Evolutionary conservation across 106 monocot species (phyloP).

Genomic region (Allium sativum): DNA sequence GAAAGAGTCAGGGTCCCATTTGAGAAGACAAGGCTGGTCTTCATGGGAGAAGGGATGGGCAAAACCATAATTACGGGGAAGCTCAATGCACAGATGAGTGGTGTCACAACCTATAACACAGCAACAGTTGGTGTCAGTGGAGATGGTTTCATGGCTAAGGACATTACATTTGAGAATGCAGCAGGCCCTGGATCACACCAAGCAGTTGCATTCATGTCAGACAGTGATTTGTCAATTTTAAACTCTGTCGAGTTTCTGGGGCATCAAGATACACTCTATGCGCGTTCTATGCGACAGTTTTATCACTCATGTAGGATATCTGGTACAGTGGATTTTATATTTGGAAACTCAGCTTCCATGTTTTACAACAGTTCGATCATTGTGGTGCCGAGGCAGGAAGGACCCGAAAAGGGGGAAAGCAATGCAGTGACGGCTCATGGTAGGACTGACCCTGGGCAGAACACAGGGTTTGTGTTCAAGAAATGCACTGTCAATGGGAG

Average conservation of each 20-base stretch:
- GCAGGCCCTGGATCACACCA: conserved; percentile 75
- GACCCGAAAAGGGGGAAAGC: conserved; percentile 60
- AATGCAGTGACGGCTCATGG: conserved; percentile 81
- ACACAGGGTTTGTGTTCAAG: conserved; percentile 79
- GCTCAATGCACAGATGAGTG: conserved; percentile 49
- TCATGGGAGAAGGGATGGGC: conserved; percentile 74
- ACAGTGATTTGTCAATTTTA: conserved; percentile 63
- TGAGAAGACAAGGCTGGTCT: conserved; percentile 72
- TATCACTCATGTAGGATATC: conserved; percentile 54
- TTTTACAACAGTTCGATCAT: conserved; percentile 48
- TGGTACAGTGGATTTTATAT: conserved; percentile 82
- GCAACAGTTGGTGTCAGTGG: conserved; percentile 64
- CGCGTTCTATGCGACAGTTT: conserved; percentile 68
- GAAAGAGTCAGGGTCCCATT: conserved; percentile 65
- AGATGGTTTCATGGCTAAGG: conserved; percentile 71
- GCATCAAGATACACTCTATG: conserved; percentile 93
- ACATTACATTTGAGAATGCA: conserved; percentile 63
- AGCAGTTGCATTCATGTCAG: conserved; percentile 83
- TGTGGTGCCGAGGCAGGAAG: conserved; percentile 39
- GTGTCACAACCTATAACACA: conserved; percentile 77
- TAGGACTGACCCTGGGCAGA: conserved; percentile 70
- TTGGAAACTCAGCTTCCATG: conserved; percentile 72
- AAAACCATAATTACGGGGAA: conserved; percentile 68
- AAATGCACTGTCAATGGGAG: conserved; percentile 51
- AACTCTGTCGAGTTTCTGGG: conserved; percentile 70